Evolutionary conservation across 2,329 filamentous ascomycete species (phyloP).

Genomic region (Trichoderma sp.): DNA sequence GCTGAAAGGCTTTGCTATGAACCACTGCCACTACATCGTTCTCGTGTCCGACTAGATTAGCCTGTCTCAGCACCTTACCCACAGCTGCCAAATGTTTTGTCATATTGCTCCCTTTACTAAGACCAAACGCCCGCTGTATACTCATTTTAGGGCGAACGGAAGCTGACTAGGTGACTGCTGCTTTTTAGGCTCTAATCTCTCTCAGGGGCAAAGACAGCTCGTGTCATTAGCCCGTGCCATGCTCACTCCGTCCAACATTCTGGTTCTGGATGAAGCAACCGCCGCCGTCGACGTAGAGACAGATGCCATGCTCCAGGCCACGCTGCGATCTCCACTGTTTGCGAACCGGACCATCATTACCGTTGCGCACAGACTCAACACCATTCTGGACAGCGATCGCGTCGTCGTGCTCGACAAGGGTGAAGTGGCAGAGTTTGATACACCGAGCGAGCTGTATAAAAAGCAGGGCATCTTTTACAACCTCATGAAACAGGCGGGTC

Average conservation of each 20-base stretch:
- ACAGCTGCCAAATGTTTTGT: background rate
- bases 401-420: constrained; percentile 94
- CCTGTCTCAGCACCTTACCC: background rate
- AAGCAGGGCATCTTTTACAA: constrained; percentile 81
- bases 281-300: constrained; percentile 73
- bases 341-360: constrained; percentile 95
- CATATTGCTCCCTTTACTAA: background rate
- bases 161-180: constrained; percentile 31
- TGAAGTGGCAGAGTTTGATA: constrained; percentile 89
- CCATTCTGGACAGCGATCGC: constrained; percentile 84
- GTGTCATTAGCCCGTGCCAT: constrained; percentile 91
- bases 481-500: constrained; percentile 86
- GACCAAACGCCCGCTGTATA: background rate
- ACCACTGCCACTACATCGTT: no score
- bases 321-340: constrained; percentile 70
- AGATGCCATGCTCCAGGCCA: constrained; percentile 67
- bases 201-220: constrained; percentile 91
- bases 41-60: background rate
- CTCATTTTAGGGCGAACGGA: background rate
- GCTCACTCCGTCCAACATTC: constrained; percentile 92
- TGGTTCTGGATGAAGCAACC: constrained; percentile 96
- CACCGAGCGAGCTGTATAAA: constrained; percentile 75
- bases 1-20: background rate
- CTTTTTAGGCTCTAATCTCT: constrained; percentile 82
- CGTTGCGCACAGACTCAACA: constrained; percentile 97